phyloP scores from a whole-genome alignment of 192 early-diverging fungal genomes.

The Entomortierella lignicola region DNA sequence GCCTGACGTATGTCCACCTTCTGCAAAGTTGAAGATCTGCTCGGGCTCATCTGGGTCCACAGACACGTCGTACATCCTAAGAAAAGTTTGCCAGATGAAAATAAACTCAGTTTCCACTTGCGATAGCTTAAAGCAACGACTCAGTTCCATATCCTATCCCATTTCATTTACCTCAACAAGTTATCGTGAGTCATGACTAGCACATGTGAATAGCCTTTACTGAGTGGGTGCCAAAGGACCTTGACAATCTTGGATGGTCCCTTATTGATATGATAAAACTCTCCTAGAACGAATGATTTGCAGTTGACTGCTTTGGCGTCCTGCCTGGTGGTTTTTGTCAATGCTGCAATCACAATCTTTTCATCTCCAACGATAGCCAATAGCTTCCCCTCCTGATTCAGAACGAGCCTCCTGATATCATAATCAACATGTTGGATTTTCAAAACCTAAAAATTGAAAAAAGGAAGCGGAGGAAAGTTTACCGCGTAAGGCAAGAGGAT shows the following conservation, averaged over 20 bases:
- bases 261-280: constrained; percentile 46
- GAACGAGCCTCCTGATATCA: constrained; percentile 63
- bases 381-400: constrained; percentile 70
- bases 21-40: constrained; percentile 68
- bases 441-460: constrained; percentile 57
- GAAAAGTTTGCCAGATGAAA: too few relatives aligned
- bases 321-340: constrained; percentile 54
- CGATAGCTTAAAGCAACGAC: too few relatives aligned
- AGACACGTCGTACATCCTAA: constrained; percentile 77
- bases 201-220: constrained; percentile 74
- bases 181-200: constrained; percentile 76
- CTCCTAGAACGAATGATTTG: constrained; percentile 51
- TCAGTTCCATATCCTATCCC: neutral
- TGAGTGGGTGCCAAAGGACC: constrained; percentile 85
- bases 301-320: constrained; percentile 33
- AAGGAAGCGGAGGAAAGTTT: too few relatives aligned
- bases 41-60: constrained; percentile 72
- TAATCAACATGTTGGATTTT: constrained; percentile 65
- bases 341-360: constrained; percentile 67
- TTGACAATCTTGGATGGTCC: constrained; percentile 67
- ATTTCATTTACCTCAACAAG: constrained; percentile 58
- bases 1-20: constrained; percentile 21
- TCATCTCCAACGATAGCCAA: constrained; percentile 70
- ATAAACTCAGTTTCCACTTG: too few relatives aligned
- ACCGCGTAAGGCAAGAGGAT: too few relatives aligned